Evolutionary conservation across 106 monocot species (phyloP), one percentile per base, ranked within the genome.

Genomic region (Platanthera guangdongensis): DNA sequence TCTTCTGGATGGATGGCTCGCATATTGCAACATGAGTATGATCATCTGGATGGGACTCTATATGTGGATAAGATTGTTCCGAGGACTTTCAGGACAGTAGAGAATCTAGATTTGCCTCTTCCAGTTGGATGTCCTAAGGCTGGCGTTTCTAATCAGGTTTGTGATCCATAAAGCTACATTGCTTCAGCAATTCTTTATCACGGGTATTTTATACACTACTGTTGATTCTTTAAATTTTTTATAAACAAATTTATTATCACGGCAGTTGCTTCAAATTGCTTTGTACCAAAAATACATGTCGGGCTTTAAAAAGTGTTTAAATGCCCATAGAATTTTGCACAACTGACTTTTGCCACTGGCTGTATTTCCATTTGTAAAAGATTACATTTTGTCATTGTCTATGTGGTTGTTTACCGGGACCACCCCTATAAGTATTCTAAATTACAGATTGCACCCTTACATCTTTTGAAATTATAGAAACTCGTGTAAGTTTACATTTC

Each of bases 11-110:
- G 96, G 96, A 91, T 93, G 59, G 93, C 96, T 51, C 88, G 96
- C 1, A 97, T 97, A 72, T 76, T 97, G 46, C 96, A 97, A 60
- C 96, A 93, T 47, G 93, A 97, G 77, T 97, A 83, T 39, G 96
- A 97, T 82, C 96, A 97, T 82, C 79, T 97, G 47, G 89, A 93
- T 74, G 96, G 96, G 60, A 93, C 82, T 2, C 79, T 93, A 51
- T 97, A 93, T 79, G 93, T 93, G 49, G 96, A 97, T 74, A 97
- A 85, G 80, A 91, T 93, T 74, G 72, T 97, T 8, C 90, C 93
- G 15, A 89, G 86, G 67, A 97, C 96, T 75, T 97, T 97, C 68
- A 79, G 96, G 77, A 89, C 81, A 9, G 87, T 89, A 47, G 83
- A 90, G 62, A 97, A 97, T 82, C 71, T 97, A 77, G 79, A 83